These are phyloP conservation scores for Flagelloscypha sp. DNA, from an alignment of 768 basidiomycete species.

Conservation along the genomic window DNA sequence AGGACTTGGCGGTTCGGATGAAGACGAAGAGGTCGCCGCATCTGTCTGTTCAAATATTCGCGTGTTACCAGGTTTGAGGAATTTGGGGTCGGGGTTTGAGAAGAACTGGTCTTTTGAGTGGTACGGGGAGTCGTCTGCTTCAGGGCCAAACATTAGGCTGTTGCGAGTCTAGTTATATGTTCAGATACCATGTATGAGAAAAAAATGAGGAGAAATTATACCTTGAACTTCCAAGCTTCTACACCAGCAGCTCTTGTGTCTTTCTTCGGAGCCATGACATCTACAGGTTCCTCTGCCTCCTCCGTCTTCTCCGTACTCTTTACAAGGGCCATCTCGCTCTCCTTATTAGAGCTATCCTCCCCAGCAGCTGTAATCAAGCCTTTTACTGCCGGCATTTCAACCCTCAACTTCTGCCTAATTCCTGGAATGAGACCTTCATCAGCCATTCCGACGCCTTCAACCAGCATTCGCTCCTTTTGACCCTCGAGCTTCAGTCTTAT, in stretches of 20 bases:
- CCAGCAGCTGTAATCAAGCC: conserved; percentile 44
- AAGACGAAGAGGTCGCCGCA: conserved; percentile 30
- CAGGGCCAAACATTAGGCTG: conserved; percentile 91
- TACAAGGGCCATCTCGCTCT: conserved; percentile 14
- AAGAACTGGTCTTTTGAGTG: conserved; percentile 28
- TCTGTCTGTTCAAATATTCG: conserved; percentile 73
- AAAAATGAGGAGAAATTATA: conserved; percentile 19
- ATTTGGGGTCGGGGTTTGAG: conserved; percentile 40
- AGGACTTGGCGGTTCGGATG: conserved; percentile 75
- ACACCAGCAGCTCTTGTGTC: conserved; percentile 66
- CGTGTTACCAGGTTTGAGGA: conserved; percentile 75
- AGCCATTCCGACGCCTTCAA: conserved; percentile 60
- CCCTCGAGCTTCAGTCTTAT: no score
- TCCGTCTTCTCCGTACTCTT: conserved; percentile 18
- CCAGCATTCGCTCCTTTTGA: conserved; percentile 56
- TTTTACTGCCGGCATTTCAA: conserved; percentile 48
- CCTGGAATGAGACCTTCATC: conserved; percentile 68
- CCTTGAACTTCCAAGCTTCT: conserved; percentile 80
- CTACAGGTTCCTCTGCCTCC: conserved; percentile 26
- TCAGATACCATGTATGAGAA: conserved; percentile 4
- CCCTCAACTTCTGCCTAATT: conserved; percentile 57
- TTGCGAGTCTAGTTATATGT: conserved; percentile 67
- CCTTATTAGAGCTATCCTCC: conserved; percentile 16
- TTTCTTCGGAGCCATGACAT: conserved; percentile 77
- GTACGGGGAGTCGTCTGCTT: conserved; percentile 81